These are phyloP conservation scores for Sclerotinia glacialis DNA, from an alignment of 2,329 filamentous ascomycete genomes.

Conservation along the genomic window DNA sequence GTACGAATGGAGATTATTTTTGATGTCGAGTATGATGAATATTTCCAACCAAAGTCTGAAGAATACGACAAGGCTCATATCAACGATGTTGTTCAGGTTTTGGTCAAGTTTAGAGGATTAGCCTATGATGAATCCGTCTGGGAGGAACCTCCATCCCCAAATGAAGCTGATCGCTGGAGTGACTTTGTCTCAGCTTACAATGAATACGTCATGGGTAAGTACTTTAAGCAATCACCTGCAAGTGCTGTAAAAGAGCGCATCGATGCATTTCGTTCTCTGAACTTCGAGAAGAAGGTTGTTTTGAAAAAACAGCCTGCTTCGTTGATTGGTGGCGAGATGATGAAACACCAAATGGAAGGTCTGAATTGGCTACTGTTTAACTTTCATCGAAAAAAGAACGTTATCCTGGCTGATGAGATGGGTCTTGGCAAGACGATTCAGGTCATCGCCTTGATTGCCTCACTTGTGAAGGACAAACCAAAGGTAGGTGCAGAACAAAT, in stretches of 20 bases:
- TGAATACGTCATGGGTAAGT: constrained; percentile 78
- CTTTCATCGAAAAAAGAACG: constrained; percentile 77
- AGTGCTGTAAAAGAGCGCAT: constrained; percentile 65
- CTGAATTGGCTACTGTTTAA: constrained; percentile 94
- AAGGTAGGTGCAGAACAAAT: constrained; percentile 37
- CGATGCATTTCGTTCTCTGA: constrained; percentile 59
- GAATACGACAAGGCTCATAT: constrained; percentile 70
- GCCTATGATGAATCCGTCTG: constrained; percentile 88
- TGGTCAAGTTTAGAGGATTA: constrained; percentile 90
- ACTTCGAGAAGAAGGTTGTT: constrained; percentile 66
- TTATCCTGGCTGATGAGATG: constrained; percentile 96
- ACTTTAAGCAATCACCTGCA: constrained; percentile 58
- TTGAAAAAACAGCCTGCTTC: constrained; percentile 69
- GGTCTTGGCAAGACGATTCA: constrained; percentile 97
- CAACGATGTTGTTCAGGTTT: constrained; percentile 67
- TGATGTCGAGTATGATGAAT: constrained; percentile 66
- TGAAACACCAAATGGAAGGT: constrained; percentile 91
- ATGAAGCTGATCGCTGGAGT: constrained; percentile 64
- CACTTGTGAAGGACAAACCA: constrained; percentile 64
- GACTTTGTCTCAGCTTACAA: constrained; percentile 82
- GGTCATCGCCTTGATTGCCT: constrained; percentile 76
- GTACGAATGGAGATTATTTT: constrained; percentile 87
- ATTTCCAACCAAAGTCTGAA: constrained; percentile 52
- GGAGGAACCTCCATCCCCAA: constrained; percentile 71
- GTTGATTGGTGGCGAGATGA: constrained; percentile 75